Percentiles rank a stretch among this genome's conserved stretches.
phyloP scores from a whole-genome alignment of 2,329 filamentous ascomycete genomes.

The Sphaerostilbella broomeana region DNA sequence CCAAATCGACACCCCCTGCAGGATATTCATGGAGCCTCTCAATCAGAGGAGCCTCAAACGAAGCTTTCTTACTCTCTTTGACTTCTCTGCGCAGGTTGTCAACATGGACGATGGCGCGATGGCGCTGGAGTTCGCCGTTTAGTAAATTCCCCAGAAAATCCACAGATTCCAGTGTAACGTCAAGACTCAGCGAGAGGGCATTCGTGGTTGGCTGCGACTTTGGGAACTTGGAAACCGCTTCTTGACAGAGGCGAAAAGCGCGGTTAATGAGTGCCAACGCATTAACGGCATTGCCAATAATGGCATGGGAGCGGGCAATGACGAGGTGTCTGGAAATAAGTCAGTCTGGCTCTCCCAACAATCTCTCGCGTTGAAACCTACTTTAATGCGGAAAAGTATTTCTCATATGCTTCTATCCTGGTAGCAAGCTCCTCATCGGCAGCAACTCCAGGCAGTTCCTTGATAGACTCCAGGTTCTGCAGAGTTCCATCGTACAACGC shows the following conservation, averaged over 20 bases:
- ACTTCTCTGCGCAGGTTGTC: slow-evolving; percentile 54
- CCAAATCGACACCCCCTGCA: slow-evolving; percentile 61
- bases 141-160: slow-evolving; percentile 56
- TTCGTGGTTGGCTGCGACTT: slow-evolving; percentile 22
- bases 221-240: slow-evolving; percentile 44
- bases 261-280: slow-evolving; percentile 79
- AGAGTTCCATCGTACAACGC: slow-evolving; percentile 88
- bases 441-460: slow-evolving; percentile 82
- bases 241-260: slow-evolving; percentile 56
- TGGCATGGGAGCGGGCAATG: slow-evolving; percentile 75
- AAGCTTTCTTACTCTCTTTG: slow-evolving; percentile 31
- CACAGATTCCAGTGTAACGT: slow-evolving; percentile 54
- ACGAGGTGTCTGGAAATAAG: slow-evolving; percentile 80
- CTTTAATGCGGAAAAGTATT: slow-evolving; percentile 87
- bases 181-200: slow-evolving; percentile 53
- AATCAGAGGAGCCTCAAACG: slow-evolving; percentile 51
- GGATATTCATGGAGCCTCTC: slow-evolving; percentile 73
- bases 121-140: slow-evolving; percentile 66
- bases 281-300: slow-evolving; percentile 66
- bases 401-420: slow-evolving; percentile 69
- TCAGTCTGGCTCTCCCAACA: too few species aligned
- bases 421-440: slow-evolving; percentile 69
- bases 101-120: slow-evolving; percentile 80
- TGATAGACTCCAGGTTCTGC: slow-evolving; percentile 84
- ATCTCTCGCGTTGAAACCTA: too few species aligned